phyloP scores from a whole-genome alignment of 1,139 yeast genomes.

The Lodderomyces orthopsilosis region DNA sequence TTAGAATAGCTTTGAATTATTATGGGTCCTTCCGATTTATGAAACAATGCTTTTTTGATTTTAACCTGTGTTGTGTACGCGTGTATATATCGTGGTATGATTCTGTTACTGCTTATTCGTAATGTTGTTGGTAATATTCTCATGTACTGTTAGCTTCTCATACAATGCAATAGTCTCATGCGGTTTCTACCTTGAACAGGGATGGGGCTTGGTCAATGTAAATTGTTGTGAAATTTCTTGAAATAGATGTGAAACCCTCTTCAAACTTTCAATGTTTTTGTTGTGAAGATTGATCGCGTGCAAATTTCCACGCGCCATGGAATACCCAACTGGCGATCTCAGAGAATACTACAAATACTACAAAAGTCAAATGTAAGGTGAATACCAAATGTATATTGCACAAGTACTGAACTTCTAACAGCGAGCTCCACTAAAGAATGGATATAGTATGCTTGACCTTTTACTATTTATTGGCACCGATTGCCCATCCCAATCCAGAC shows the following conservation, averaged over 20 bases:
- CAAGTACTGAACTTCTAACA: too few species aligned
- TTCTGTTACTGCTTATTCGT: neutral
- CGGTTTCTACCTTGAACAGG: neutral
- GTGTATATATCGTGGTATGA: constrained; percentile 2
- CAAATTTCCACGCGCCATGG: too few species aligned
- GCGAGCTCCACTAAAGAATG: too few species aligned
- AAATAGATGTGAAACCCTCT: neutral
- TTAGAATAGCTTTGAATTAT: neutral
- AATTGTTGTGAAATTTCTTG: neutral
- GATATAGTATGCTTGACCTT: neutral
- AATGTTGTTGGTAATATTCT: neutral
- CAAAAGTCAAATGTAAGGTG: too few species aligned
- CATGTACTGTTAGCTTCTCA: neutral
- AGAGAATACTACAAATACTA: too few species aligned
- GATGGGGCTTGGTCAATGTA: too few species aligned
- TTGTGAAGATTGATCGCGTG: neutral
- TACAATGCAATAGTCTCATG: neutral
- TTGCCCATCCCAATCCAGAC: constrained; percentile 66
- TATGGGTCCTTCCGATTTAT: neutral
- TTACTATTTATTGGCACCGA: constrained; percentile 45
- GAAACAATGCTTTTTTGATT: neutral
- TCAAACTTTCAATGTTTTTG: neutral
- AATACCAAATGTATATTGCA: too few species aligned
- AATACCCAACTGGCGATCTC: too few species aligned
- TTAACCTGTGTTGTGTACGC: neutral